Base-by-base conservation (phyloP, 192 early-diverging fungal species). In the Gigaspora rosea region DNA sequence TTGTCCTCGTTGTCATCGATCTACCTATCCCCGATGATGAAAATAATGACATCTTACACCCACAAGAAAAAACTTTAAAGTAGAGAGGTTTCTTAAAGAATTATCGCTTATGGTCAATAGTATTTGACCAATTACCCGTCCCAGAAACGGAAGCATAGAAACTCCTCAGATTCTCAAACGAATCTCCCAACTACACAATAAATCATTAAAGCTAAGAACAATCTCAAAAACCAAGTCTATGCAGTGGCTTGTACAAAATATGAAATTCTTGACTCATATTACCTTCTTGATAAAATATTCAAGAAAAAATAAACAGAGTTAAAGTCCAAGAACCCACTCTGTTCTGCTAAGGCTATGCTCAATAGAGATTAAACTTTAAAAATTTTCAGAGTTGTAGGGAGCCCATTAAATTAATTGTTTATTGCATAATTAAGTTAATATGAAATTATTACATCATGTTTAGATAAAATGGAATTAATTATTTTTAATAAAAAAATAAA, bases 61-160 rank as follows among this genome's bases (percentile, higher is more conserved):
- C 22, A 36, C 64, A 66, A 66, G 35, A 66, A 41, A 66, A 41
- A 66, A 66, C 64, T 66, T 8, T 13, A 66, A 61, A 61, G 16
- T 66, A 16, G 64, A 66, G 35, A 66, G 35, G 64, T 41, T 66
- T 66, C 64, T 66, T 41, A 66, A 41, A 66, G 64, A 66, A 66
- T 66, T 66, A 66, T 66, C 64, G 4, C 64, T 66, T 66, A 9
- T 61, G 8, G 58, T 32, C 18, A 61, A 61, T 61, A 61, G 58
- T 61, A 7, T 61, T 61, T 61, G 64, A 27, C 35, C 64, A 27
- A 66, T 66, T 66, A 66, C 64, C 64, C 16, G 64, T 35, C 35
- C 7, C 33, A 66, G 32, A 66, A 41, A 66, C 13, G 13, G 64
- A 66, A 33, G 33, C 13, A 15, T 7, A 9, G 16, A 33, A 66